Conservation (phyloP, 495 filamentous ascomycete genomes). For the Penicillium bialowiezense region DNA sequence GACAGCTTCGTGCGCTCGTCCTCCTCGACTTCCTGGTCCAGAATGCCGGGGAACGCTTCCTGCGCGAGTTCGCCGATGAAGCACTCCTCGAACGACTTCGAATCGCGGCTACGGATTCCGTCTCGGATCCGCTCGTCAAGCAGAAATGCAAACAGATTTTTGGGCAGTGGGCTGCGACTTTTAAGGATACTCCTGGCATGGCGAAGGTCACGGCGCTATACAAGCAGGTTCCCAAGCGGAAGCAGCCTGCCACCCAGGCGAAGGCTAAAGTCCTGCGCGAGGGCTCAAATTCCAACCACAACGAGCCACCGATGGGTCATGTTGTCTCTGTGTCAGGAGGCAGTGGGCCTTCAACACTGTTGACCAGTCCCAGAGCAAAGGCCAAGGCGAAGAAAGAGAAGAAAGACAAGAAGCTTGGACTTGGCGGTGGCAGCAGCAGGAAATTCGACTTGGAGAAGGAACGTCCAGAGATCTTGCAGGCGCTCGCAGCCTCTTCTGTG, state of each 20-base stretch:
- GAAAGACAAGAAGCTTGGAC: slow-evolving; percentile 31
- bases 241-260: slow-evolving; percentile 63
- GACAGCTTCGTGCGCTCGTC: slow-evolving; percentile 84
- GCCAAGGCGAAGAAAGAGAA: slow-evolving; percentile 39
- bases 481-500: slow-evolving; percentile 80
- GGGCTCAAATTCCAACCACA: slow-evolving; percentile 55
- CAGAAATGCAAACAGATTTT: slow-evolving; percentile 85
- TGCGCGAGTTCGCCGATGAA: slow-evolving; percentile 84
- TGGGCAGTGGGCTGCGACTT: slow-evolving; percentile 80
- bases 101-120: slow-evolving; percentile 77
- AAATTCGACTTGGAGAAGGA: slow-evolving; percentile 84
- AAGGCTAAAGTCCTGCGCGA: slow-evolving; percentile 79
- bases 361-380: slow-evolving; percentile 37
- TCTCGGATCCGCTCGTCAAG: slow-evolving; percentile 81
- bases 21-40: slow-evolving; percentile 93
- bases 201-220: slow-evolving; percentile 75
- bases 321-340: slow-evolving; percentile 42
- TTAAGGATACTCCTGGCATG: slow-evolving; percentile 79
- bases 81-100: slow-evolving; percentile 90
- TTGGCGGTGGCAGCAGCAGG: slow-evolving; percentile 30
- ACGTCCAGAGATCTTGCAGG: slow-evolving; percentile 75
- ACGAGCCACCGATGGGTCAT: slow-evolving; percentile 56
- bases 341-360: slow-evolving; percentile 35
- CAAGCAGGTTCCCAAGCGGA: slow-evolving; percentile 69
- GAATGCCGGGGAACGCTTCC: slow-evolving; percentile 87